Conservation (phyloP, 345 rosid species). For the Hibiscus trionum region DNA sequence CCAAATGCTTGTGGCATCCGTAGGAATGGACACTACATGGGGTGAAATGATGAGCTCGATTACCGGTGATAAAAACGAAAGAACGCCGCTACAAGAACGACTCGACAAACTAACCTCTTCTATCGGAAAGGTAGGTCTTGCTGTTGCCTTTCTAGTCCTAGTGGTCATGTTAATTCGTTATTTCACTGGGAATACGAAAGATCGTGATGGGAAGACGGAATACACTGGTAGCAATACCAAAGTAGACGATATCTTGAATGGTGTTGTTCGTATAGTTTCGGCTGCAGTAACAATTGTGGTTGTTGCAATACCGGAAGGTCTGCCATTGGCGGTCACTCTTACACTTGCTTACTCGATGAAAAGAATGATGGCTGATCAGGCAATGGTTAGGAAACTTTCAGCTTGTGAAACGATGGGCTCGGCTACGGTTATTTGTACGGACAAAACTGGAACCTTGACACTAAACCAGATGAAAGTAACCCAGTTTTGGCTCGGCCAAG, state of each 20-base stretch:
- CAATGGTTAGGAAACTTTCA: constrained; percentile 62
- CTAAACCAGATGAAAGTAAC: constrained; percentile 58
- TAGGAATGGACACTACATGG: constrained; percentile 62
- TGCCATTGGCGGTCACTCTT: constrained; percentile 65
- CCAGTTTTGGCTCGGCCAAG: constrained; percentile 52
- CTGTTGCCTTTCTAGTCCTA: constrained; percentile 54
- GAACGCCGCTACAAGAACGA: constrained; percentile 58
- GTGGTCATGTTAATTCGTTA: constrained; percentile 50
- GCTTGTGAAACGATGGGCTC: constrained; percentile 79
- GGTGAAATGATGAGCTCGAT: constrained; percentile 60
- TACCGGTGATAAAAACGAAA: constrained; percentile 34
- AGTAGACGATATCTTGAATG: constrained; percentile 31
- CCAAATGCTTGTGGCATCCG: constrained; percentile 48
- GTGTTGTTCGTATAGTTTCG: constrained; percentile 43
- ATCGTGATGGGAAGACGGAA: constrained; percentile 27
- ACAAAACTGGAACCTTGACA: constrained; percentile 70
- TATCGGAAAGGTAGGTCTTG: constrained; percentile 51
- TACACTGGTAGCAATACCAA: constrained; percentile 35
- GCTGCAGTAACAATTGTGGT: constrained; percentile 66
- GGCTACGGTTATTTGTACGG: constrained; percentile 58
- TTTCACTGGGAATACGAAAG: constrained; percentile 53
- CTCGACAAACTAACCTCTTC: constrained; percentile 54
- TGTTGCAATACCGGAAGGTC: constrained; percentile 68
- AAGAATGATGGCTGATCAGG: constrained; percentile 67
- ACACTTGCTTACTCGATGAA: constrained; percentile 76